Base-by-base conservation (phyloP, 169 alveolate species). In the Cryptosporidium parvum region DNA sequence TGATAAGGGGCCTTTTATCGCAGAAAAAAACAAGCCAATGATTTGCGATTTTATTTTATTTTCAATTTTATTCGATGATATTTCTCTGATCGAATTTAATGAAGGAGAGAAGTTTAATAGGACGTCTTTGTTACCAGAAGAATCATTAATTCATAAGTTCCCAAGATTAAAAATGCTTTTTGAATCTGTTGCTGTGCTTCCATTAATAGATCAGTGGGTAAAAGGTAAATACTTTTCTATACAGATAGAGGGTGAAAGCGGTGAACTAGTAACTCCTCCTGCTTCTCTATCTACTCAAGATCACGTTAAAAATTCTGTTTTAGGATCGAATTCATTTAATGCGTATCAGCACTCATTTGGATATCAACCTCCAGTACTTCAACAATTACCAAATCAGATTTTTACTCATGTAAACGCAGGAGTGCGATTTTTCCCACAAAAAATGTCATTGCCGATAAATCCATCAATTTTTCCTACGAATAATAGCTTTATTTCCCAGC, bases 1-100 rank as follows among this genome's bases (percentile, higher is more conserved):
- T 42, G 89, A 80, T 9, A 80, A 39, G 21, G 89, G 89, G n/a
- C 59, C 75, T 62, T 80, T 62, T 80, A 80, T 80, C 7, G 89
- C 89, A 61, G 89, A 80, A 42, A 59, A 44, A 10, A 65, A 80
- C 45, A 80, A 62, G 33, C 80, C 89, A 42, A 80, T 80, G 89
- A 80, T 80, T 62, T 80, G 89, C 29, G 89, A 80, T 44, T 80
- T 80, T 21, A 51, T 51, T 65, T 80, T 80, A 62, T 80, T 80
- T 42, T 80, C 89, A 26, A 65, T 80, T 58, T 29, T 80, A 42
- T 80, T 80, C 9, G 89, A 80, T 45, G 89, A 80, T 62, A 62
- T 80, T 9, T 62, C 69, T 14, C 39, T 80, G 45, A 31, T 65
- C 14, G 89, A 80, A 44, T 37, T 80, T 31, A 45, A 21, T 65